phyloP scores from a whole-genome alignment of 257 asterid species.

The Nicotiana undulata region DNA sequence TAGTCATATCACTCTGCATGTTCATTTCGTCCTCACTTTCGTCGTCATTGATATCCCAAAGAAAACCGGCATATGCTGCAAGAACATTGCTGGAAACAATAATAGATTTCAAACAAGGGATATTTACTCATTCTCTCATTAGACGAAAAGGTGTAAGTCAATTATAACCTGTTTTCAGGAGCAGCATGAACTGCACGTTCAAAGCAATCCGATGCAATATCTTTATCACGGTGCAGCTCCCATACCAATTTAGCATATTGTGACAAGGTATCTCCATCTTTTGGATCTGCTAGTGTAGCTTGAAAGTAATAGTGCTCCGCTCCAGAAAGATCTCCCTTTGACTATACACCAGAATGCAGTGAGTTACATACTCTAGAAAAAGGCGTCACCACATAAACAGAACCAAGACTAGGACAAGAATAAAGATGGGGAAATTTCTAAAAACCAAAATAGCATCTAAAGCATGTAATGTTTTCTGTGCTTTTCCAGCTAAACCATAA shows the following conservation, averaged over 20 bases:
- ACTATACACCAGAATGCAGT: constrained; percentile 23
- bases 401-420: neutral
- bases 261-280: constrained; percentile 45
- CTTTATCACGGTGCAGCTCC: constrained; percentile 55
- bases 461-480: neutral
- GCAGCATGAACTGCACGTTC: constrained; percentile 57
- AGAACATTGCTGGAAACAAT: constrained; percentile 54
- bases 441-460: neutral
- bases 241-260: constrained; percentile 64
- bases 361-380: neutral
- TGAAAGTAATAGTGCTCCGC: constrained; percentile 62
- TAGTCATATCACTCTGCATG: constrained; percentile 14
- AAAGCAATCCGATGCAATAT: constrained; percentile 51
- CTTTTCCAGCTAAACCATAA: neutral
- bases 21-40: constrained; percentile 41
- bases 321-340: constrained; percentile 53
- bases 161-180: constrained; percentile 55
- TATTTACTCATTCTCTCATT: neutral
- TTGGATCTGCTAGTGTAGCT: constrained; percentile 63
- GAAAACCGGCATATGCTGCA: constrained; percentile 72
- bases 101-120: neutral
- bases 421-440: neutral
- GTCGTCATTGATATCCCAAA: constrained; percentile 61
- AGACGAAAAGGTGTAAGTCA: neutral
- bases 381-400: neutral